Percentiles rank a stretch among this genome's conserved stretches.
phyloP scores from a whole-genome alignment of 108 stramenopile genomes.

The Nitzschia palea region DNA sequence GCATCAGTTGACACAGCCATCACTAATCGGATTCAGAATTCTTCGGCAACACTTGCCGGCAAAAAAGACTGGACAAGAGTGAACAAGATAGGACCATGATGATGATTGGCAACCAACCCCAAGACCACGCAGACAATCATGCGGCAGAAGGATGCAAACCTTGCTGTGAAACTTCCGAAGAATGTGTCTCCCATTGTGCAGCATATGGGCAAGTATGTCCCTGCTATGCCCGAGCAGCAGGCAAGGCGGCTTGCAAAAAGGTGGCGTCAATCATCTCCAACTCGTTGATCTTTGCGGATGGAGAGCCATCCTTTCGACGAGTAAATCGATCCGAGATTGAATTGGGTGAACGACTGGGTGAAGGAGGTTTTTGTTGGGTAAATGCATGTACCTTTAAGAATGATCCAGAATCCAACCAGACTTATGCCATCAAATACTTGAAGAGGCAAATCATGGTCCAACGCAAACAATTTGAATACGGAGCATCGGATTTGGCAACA shows the following conservation, averaged over 20 bases:
- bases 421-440: slow-evolving; percentile 52
- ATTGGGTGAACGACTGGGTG: slow-evolving; percentile 25
- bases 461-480: slow-evolving; percentile 41
- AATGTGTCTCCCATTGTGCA: slow-evolving; percentile 8
- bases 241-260: slow-evolving; percentile 31
- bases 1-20: too few species aligned
- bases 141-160: too few species aligned
- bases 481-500: slow-evolving; percentile 70
- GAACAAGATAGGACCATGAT: too few species aligned
- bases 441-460: slow-evolving; percentile 33
- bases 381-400: slow-evolving; percentile 15
- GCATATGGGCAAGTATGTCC: slow-evolving; percentile 54
- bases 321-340: background rate
- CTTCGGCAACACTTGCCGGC: too few species aligned
- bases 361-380: slow-evolving; percentile 49
- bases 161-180: slow-evolving; percentile 3
- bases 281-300: slow-evolving; percentile 30
- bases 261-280: slow-evolving; percentile 16
- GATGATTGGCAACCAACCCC: too few species aligned
- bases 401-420: slow-evolving; percentile 8
- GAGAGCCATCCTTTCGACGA: slow-evolving; percentile 7
- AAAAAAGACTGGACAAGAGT: too few species aligned
- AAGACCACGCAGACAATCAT: too few species aligned
- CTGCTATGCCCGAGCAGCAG: slow-evolving; percentile 27
- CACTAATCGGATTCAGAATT: too few species aligned